Evolutionary conservation across 2,329 filamentous ascomycete genomes (phyloP).

Genomic region (Talaromyces islandicus): DNA sequence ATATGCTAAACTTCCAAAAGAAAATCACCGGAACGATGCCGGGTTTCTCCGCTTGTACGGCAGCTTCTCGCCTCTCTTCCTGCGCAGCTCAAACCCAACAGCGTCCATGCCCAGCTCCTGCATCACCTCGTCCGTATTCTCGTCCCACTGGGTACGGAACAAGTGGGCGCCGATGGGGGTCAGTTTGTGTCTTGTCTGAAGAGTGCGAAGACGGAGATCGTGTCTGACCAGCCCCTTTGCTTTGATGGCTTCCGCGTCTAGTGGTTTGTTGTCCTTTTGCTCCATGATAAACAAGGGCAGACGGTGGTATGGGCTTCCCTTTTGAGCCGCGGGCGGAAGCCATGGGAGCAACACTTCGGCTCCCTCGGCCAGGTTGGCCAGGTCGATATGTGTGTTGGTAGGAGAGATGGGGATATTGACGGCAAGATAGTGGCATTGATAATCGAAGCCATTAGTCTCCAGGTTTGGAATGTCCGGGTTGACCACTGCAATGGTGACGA

Average conservation of each 20-base stretch:
- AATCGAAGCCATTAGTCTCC: conserved; percentile 67
- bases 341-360: conserved; percentile 70
- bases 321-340: conserved; percentile 80
- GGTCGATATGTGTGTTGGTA: conserved; percentile 56
- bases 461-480: conserved; percentile 85
- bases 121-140: conserved; percentile 83
- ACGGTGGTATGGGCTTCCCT: conserved; percentile 86
- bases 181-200: conserved; percentile 64
- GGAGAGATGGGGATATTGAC: conserved; percentile 63
- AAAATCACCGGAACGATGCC: conserved; percentile 36
- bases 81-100: conserved; percentile 77
- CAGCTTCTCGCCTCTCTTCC: conserved; percentile 65
- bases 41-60: conserved; percentile 58
- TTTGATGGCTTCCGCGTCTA: conserved; percentile 56
- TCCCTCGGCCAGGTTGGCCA: conserved; percentile 54
- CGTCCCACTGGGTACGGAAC: conserved; percentile 88
- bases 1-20: conserved; percentile 12
- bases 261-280: conserved; percentile 57
- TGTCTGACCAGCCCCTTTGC: conserved; percentile 51
- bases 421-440: conserved; percentile 83
- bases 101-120: conserved; percentile 66
- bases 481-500: conserved; percentile 78
- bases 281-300: conserved; percentile 77
- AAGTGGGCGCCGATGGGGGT: conserved; percentile 74
- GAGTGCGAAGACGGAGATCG: conserved; percentile 67